phyloP scores from a whole-genome alignment of 441 rosid species.

The Arabidopsis lyrata region DNA sequence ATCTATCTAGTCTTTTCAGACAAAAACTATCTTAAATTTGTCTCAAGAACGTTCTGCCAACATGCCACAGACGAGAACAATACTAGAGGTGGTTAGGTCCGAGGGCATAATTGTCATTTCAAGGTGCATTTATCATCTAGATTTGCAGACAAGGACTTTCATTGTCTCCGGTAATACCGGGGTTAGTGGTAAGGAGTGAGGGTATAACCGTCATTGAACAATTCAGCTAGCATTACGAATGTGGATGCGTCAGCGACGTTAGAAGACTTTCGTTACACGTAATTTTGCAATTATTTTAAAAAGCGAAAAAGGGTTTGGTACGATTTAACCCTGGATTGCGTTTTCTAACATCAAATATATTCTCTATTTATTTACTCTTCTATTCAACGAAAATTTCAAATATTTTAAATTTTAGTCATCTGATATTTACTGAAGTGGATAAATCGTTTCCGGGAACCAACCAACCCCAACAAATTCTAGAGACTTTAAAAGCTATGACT shows the following conservation, averaged over 20 bases:
- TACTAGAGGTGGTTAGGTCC: background rate
- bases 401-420: background rate
- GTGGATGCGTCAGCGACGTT: slow-evolving; percentile 37
- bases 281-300: slow-evolving; percentile 22
- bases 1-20: slow-evolving; percentile 24
- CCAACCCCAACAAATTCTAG: slow-evolving; percentile 27
- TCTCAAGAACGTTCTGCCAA: slow-evolving; percentile 11
- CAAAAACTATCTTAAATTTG: slow-evolving; percentile 1
- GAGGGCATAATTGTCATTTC: slow-evolving; percentile 27
- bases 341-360: slow-evolving; percentile 1
- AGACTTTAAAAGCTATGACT: slow-evolving; percentile 12
- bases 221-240: slow-evolving; percentile 8
- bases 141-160: background rate
- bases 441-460: slow-evolving; percentile 5
- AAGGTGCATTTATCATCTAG: background rate
- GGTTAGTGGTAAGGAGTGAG: background rate
- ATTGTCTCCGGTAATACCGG: background rate
- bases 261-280: slow-evolving; percentile 42
- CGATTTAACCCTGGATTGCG: background rate
- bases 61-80: background rate
- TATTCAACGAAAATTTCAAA: background rate
- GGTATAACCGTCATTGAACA: slow-evolving; percentile 19
- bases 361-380: background rate
- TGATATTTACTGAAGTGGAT: background rate
- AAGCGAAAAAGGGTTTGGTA: slow-evolving; percentile 7